Base-by-base conservation (phyloP, 1,284 basidiomycete species). In the Fomitopsis schrenkii region DNA sequence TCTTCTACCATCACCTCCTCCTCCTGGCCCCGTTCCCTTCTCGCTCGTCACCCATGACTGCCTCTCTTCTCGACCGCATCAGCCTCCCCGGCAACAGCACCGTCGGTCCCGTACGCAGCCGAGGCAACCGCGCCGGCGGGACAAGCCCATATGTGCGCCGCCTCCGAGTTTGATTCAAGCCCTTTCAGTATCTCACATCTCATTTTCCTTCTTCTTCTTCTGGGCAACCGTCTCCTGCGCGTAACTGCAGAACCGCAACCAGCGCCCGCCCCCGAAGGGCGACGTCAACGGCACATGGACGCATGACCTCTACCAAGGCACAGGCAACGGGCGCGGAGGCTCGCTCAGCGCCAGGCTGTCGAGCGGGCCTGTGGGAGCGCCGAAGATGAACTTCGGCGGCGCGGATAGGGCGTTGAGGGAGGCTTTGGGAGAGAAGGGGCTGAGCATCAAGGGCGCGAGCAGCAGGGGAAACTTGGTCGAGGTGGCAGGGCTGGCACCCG, bases 371-470 rank as follows among this genome's bases (percentile, higher is more conserved):
- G 73, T 35, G 63, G 72, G 42, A 76, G 83, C 62, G 76, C 82
- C 64, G 75, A 87, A 74, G 82, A 82, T 73, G 83, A 87, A 65
- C 76, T 83, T 63, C 76, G 79, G 67, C 80, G 54, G 66, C 35
- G 75, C 73, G 10, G 74, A 72, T 53, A 83, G 58, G 82, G 85
- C 64, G 76, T 79, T 53, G 71, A 69, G 53, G 58, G 76, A 66
- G 44, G 76, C 75, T 26, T 62, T 68, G 58, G 73, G 68, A 59
- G 74, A 66, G 63, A 76, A 74, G 60, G 71, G 77, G 48, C 70
- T 93, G 35, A 82, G 79, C 19, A 94, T 94, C 73, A 90, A 90
- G 73, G 93, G 93, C 9, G 91, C 91, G 10, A 80, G 85, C 61
- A 72, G 78, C 19, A 74, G 76, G 26, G 84, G 85, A 12, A 91